Conservation (phyloP, 257 asterid genomes). For the Solanum medicagineum region DNA sequence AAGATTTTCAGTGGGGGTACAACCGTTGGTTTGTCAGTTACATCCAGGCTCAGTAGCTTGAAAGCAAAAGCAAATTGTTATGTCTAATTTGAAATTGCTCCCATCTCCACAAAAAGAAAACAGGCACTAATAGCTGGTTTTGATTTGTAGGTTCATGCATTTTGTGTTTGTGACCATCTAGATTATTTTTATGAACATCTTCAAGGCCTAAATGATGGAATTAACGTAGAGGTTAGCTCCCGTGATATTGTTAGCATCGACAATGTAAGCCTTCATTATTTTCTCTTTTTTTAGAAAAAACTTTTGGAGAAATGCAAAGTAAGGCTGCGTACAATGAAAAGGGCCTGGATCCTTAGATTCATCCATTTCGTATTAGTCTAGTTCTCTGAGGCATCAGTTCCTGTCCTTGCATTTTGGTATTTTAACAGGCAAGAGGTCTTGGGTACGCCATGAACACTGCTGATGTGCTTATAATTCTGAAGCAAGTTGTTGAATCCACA, state of each 20-base stretch:
- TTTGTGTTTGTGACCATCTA: slow-evolving; percentile 83
- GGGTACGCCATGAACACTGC: slow-evolving; percentile 81
- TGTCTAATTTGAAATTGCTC: not conserved
- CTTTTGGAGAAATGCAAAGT: too few relatives aligned
- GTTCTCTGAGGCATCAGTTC: not conserved
- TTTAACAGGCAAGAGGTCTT: slow-evolving; percentile 79
- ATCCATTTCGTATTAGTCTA: not conserved
- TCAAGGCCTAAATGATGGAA: slow-evolving; percentile 78
- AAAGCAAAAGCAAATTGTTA: slow-evolving; percentile 50
- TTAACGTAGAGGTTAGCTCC: slow-evolving; percentile 57
- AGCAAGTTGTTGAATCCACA: slow-evolving; percentile 69
- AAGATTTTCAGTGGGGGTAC: slow-evolving; percentile 76
- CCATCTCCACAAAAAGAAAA: not conserved
- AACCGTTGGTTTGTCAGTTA: slow-evolving; percentile 75
- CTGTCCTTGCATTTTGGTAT: not conserved
- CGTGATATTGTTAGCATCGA: slow-evolving; percentile 62
- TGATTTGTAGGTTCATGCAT: slow-evolving; percentile 56
- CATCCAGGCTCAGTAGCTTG: slow-evolving; percentile 58
- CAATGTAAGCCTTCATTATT: slow-evolving; percentile 33
- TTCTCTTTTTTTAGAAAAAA: not conserved
- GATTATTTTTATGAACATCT: slow-evolving; percentile 64
- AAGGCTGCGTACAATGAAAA: too few relatives aligned
- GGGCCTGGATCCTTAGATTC: not conserved
- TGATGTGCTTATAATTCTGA: slow-evolving; percentile 68
- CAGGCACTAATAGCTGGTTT: not conserved